Conservation (phyloP, 225 moss, liverwort and hornwort species). For the Sphagnum tenellum region DNA sequence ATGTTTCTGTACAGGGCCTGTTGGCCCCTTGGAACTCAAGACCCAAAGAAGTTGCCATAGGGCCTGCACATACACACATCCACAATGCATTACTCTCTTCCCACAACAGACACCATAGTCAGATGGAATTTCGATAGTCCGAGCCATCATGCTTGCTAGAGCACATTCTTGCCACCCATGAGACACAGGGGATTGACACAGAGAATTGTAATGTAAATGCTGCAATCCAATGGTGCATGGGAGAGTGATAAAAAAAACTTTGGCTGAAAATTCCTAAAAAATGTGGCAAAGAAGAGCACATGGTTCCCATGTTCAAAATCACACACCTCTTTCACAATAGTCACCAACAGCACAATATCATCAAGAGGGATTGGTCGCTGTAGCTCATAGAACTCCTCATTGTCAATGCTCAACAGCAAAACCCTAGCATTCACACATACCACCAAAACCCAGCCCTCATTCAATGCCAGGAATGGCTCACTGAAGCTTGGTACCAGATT, state of each 20-base stretch:
- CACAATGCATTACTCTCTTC: neutral
- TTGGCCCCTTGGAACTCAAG: conserved; percentile 46
- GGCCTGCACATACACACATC: conserved; percentile 38
- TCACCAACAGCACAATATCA: conserved; percentile 83
- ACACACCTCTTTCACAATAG: conserved; percentile 85
- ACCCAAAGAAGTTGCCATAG: conserved; percentile 96
- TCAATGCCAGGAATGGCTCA: neutral
- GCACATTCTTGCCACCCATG: too few species aligned
- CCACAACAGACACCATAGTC: too few species aligned
- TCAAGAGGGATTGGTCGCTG: conserved; percentile 80
- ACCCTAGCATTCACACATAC: conserved; percentile 32
- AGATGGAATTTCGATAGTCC: too few species aligned
- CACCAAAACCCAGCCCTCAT: neutral
- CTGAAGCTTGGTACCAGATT: neutral
- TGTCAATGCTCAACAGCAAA: conserved; percentile 85
- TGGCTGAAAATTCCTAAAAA: too few species aligned
- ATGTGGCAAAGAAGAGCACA: too few species aligned
- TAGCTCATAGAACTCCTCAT: conserved; percentile 97
- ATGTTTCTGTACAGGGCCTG: conserved; percentile 44
- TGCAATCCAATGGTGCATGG: too few species aligned
- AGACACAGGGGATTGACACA: too few species aligned
- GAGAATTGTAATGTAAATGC: too few species aligned
- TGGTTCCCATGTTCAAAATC: neutral
- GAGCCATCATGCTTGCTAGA: too few species aligned
- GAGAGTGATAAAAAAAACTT: too few species aligned